phyloP scores from a whole-genome alignment of 177 flowering plant species.

The Telopea speciosissima region DNA sequence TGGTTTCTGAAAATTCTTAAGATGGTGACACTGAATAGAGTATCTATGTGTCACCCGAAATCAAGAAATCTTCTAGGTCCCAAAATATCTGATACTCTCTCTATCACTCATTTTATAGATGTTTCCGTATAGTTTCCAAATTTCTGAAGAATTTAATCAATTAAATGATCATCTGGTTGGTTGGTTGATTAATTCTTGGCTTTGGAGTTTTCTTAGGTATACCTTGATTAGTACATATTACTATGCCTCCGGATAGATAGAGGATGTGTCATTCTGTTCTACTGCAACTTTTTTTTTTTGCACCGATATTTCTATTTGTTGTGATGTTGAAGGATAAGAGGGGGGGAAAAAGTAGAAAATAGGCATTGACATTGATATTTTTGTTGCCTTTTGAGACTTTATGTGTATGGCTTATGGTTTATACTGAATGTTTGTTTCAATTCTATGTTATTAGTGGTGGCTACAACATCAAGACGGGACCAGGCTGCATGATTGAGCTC shows the following conservation, averaged over 20 bases:
- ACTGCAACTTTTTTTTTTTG: background rate
- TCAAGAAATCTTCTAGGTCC: too few relatives aligned
- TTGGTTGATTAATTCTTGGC: background rate
- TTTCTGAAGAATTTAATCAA: background rate
- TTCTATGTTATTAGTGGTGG: constrained; percentile 67
- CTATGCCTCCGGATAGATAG: background rate
- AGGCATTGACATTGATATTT: background rate
- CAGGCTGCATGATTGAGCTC: constrained; percentile 78
- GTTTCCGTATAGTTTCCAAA: background rate
- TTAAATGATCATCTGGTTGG: background rate
- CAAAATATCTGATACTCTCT: too few relatives aligned
- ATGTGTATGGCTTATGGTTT: background rate
- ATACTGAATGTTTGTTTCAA: background rate
- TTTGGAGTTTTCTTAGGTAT: background rate
- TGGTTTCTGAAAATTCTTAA: too few relatives aligned
- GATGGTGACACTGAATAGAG: too few relatives aligned
- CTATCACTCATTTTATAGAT: too few relatives aligned
- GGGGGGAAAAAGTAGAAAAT: background rate
- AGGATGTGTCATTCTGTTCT: background rate
- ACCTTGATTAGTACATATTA: background rate
- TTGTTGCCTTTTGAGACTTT: background rate
- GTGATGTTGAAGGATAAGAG: background rate
- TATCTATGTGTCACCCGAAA: background rate
- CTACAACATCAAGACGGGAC: constrained; percentile 97
- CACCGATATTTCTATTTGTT: background rate